Evolutionary conservation across 1,284 basidiomycete genomes (phyloP), one percentile per base, ranked within the genome.

Genomic region (Apiotrichum domesticum): DNA sequence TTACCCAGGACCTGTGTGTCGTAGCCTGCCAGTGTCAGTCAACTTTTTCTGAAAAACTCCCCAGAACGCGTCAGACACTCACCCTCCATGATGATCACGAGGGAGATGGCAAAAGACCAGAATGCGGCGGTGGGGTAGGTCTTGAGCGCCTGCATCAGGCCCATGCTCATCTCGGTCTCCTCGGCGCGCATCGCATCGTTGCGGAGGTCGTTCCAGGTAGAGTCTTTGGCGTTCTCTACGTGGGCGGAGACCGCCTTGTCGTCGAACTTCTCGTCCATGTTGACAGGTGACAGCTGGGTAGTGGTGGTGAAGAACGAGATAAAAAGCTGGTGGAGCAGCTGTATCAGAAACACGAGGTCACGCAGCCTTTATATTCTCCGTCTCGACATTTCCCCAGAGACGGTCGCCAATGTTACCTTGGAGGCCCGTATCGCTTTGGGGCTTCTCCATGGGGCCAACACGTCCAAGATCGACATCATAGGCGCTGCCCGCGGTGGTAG

Each of bases 31-130:
- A 3, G 3, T 29, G 34, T 54, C 13, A 51, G 43, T 35, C 41
- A 7, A 39, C 37, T 39, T 13, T 39, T 39, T n/a, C 3, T 13
- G 32, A 4, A 11, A 21, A 15, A 35, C 13, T 39, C 37, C 37
- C 37, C 13, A n/a, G 14, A 4, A 46, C 14, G 10, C 8, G 1
- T 35, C 13, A 9, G 2, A 2, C 8, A 52, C 54, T 32, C 45
- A 56, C 61, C 49, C 10, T 51, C 49, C 50, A 51, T 51, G 34
- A 51, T 48, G 37, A 63, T 57, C 11, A 46, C 35, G n/a, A 61
- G 54, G 2, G 59, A 58, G 40, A 61, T 59, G 34, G 43, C 50
- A 43, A 63, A 56, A 1, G 62, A 61, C 62, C 62, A 63, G 34
- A 58, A 54, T 2, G 52, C 52, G 33, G 62, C 62, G 3, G 44